phyloP scores from a whole-genome alignment of 345 rosid species.

The Euphorbia pulcherrima region DNA sequence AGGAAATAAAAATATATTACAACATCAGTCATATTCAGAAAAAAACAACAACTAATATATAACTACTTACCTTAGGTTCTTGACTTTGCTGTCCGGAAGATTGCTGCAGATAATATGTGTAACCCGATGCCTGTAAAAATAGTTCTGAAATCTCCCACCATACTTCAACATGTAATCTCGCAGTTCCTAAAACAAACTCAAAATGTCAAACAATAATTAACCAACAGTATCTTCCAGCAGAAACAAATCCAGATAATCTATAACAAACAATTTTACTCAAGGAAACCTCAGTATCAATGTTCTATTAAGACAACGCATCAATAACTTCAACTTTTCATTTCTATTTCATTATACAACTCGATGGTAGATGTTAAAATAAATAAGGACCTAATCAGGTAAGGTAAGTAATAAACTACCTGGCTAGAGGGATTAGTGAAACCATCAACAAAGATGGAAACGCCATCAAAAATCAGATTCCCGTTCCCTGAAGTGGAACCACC shows the following conservation, averaged over 20 bases:
- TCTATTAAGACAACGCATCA: background rate
- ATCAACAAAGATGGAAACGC: constrained; percentile 87
- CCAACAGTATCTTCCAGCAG: background rate
- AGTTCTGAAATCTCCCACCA: constrained; percentile 81
- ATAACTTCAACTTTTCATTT: background rate
- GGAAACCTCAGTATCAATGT: background rate
- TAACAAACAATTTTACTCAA: background rate
- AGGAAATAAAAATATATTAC: background rate
- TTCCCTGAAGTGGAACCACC: constrained; percentile 40
- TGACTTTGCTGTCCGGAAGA: constrained; percentile 78
- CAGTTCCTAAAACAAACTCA: constrained; percentile 49
- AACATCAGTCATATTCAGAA: background rate
- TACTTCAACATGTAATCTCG: constrained; percentile 62
- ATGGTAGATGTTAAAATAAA: background rate
- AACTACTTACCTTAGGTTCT: constrained; percentile 62
- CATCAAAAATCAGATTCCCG: constrained; percentile 59
- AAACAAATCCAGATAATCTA: background rate
- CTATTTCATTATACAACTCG: background rate
- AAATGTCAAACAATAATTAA: background rate
- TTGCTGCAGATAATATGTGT: constrained; percentile 91
- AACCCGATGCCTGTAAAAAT: constrained; percentile 74
- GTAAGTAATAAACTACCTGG: constrained; percentile 52
- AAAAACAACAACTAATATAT: constrained; percentile 8
- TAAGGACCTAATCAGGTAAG: too few species aligned
- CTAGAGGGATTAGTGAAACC: constrained; percentile 86